Percentiles rank a stretch among this genome's conserved stretches.
phyloP scores from a whole-genome alignment of 140 eudicot genomes.

The Oenanthe javanica region DNA sequence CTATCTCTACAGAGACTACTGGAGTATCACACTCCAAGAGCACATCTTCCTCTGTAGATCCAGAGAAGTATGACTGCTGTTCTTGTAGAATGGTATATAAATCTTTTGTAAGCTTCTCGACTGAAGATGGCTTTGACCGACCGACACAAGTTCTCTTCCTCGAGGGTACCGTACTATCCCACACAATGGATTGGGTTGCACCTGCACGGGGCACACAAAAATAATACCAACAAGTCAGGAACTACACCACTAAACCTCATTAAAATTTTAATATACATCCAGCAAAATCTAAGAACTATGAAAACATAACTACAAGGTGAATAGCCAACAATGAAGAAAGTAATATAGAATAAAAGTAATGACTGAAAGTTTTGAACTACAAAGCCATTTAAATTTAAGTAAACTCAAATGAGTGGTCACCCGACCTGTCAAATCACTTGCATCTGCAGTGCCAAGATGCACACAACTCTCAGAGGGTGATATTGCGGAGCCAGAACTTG shows the following conservation, averaged over 20 bases:
- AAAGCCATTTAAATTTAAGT: neutral
- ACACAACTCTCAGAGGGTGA: conserved; percentile 91
- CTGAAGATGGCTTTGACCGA: conserved; percentile 75
- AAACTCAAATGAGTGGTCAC: neutral
- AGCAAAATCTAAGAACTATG: neutral
- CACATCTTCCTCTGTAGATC: conserved; percentile 81
- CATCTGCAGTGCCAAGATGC: conserved; percentile 77
- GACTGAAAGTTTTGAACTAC: neutral
- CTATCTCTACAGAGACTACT: conserved; percentile 97
- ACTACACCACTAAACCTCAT: neutral
- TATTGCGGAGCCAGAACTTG: conserved; percentile 97
- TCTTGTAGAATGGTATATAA: conserved; percentile 77
- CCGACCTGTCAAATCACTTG: conserved; percentile 89
- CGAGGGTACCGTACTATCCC: conserved; percentile 88
- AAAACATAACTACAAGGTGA: neutral
- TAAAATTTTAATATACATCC: neutral
- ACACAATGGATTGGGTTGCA: conserved; percentile 68
- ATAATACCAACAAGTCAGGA: neutral
- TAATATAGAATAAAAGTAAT: neutral
- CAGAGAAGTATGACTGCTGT: conserved; percentile 74
- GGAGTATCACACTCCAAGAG: conserved; percentile 80
- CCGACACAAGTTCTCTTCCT: conserved; percentile 80
- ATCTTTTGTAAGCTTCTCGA: conserved; percentile 90
- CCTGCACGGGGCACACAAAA: conserved; percentile 34
- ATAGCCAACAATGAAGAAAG: neutral